Evolutionary conservation across 164 flowering plant genomes (phyloP).

Genomic region (Tinospora cordifolia): DNA sequence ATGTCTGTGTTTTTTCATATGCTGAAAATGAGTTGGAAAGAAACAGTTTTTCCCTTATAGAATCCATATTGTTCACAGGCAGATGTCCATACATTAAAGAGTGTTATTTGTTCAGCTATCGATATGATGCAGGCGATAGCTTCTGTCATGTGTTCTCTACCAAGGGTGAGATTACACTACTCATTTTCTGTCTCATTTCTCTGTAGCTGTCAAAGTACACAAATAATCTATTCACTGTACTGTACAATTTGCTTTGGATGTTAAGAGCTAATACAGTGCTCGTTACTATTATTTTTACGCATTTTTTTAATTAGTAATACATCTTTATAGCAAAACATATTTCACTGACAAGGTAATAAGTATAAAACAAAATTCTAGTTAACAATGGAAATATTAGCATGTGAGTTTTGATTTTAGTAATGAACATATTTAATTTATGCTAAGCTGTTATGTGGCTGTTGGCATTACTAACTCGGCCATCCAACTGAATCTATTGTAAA

Average conservation of each 20-base stretch:
- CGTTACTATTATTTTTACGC: neutral
- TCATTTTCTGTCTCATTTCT: neutral
- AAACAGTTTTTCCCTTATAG: neutral
- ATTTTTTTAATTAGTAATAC: neutral
- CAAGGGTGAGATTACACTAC: slow-evolving; percentile 41
- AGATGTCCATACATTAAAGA: slow-evolving; percentile 50
- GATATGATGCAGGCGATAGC: slow-evolving; percentile 86
- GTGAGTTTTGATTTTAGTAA: too few relatives aligned
- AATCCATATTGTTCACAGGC: slow-evolving; percentile 40
- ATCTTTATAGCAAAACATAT: neutral
- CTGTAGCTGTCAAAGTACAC: neutral
- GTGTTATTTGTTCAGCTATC: slow-evolving; percentile 63
- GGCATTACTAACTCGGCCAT: too few relatives aligned
- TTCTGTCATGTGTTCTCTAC: slow-evolving; percentile 52
- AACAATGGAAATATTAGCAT: too few relatives aligned
- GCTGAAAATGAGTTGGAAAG: slow-evolving; percentile 2
- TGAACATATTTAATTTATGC: too few relatives aligned
- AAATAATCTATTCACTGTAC: neutral
- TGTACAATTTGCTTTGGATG: neutral
- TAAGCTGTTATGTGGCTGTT: too few relatives aligned
- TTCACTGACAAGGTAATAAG: neutral
- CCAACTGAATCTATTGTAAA: too few relatives aligned
- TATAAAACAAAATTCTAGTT: too few relatives aligned
- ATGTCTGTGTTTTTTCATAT: slow-evolving; percentile 14
- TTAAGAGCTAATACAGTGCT: neutral